Evolutionary conservation across 768 basidiomycete species (phyloP).

Genomic region (Russula dissimulans): DNA sequence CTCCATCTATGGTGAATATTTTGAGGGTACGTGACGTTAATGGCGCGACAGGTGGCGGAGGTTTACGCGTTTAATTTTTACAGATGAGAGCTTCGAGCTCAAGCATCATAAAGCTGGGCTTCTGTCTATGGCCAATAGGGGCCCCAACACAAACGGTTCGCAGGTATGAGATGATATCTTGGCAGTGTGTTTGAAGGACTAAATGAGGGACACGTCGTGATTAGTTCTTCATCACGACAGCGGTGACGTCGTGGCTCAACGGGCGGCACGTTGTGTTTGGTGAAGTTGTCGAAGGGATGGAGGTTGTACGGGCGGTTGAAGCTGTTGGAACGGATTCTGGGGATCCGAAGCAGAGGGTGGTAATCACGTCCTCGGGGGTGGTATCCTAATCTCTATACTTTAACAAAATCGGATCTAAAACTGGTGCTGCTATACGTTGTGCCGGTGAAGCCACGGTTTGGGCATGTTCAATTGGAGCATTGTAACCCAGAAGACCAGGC

Average conservation of each 20-base stretch:
- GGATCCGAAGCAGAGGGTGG: constrained; percentile 3
- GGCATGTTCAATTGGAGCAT: too few relatives aligned
- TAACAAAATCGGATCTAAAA: too few relatives aligned
- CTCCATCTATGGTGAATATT: constrained; percentile 32
- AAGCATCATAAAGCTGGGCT: constrained; percentile 32
- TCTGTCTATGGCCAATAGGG: constrained; percentile 45
- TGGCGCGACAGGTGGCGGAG: background rate
- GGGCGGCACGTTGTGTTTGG: constrained; percentile 38
- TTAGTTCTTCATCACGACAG: constrained; percentile 36
- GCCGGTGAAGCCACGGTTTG: too few relatives aligned
- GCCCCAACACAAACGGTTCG: constrained; percentile 42
- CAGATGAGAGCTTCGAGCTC: constrained; percentile 35
- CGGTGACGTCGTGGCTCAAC: constrained; percentile 31
- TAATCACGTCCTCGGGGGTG: constrained; percentile 15
- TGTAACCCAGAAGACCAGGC: too few relatives aligned
- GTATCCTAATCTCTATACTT: background rate
- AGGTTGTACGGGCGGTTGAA: constrained; percentile 31
- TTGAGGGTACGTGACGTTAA: constrained; percentile 23
- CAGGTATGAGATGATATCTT: constrained; percentile 26
- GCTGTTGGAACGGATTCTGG: constrained; percentile 20
- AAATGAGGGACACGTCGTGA: background rate
- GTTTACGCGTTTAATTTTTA: background rate
- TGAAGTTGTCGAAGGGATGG: constrained; percentile 34
- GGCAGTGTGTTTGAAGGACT: background rate
- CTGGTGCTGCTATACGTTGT: too few relatives aligned